Base-by-base conservation (phyloP, 2,329 filamentous ascomycete genomes). In the Metarhizium brunneum region DNA sequence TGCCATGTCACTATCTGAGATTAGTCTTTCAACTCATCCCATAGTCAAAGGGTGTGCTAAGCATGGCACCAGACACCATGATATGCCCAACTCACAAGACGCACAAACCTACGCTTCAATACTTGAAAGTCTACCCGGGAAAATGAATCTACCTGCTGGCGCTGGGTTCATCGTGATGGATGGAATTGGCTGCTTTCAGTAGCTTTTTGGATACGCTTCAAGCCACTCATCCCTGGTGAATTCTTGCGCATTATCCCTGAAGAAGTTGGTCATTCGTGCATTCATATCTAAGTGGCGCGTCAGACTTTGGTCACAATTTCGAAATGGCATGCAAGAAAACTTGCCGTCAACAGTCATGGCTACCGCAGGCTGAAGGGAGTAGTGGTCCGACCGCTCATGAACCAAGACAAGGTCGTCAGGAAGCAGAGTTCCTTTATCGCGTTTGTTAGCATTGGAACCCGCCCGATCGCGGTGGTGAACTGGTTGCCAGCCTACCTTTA, bases 311-410 rank as follows among this genome's bases (percentile, higher is more conserved):
- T 29, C 20, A 43, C 42, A n/a, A 40, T 3, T 32, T 13, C 25
- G 20, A 35, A 20, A 20, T 35, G 30, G 18, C 13, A 6, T 3
- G 20, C 7, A 16, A 18, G 47, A 16, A 10, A 47, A 38, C 47
- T 35, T 48, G 54, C 55, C 54, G 11, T 59, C 50, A 7, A 61
- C 50, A 8, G 20, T 32, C 60, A 62, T 62, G 6, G 20, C 29
- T 29, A 36, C 52, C 6, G 56, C 61, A 20, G 61, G 61, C 35
- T 63, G 62, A 4, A 62, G 58, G 1, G 60, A 63, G 45, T 59
- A 63, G 50, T 62, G 60, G 45, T 64, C 62, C 14, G 58, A 38
- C 8, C 58, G 61, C 50, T 64, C 61, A 49, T 64, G 62, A 1
- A 64, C 62, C 1, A 62, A 56, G 11, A 63, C 20, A 16, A 63